Evolutionary conservation across 805 yeast species (phyloP), one percentile per base, ranked within the genome.

Genomic region (Candida sakaeoensis): DNA sequence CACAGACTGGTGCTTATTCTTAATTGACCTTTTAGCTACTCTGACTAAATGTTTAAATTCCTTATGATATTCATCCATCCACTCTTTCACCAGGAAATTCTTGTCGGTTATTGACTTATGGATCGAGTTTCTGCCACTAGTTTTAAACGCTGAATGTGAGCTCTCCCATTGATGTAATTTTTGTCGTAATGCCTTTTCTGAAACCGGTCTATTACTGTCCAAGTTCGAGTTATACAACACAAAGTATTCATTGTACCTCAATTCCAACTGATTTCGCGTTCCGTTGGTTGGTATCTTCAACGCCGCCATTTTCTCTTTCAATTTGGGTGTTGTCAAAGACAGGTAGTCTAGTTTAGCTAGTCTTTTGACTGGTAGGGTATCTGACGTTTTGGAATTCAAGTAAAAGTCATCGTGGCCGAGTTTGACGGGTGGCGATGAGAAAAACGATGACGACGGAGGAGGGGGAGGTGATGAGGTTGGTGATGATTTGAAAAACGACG

Each of bases 161-260:
- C 57, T 46, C 52, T 88, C 96, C 95, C 95, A 85, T 50, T 79
- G 77, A 16, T 61, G 56, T 27, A 90, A 65, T 37, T 73, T 74
- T 39, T 72, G 76, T 35, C 76, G 65, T 36, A 90, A 57, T 4
- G 75, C 74, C 27, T 65, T 61, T 16, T 78, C 80, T 18, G 76
- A 60, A 3, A 75, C 75, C 0, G 95, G 96, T 22, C 67, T 70
- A 25, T 74, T 63, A 5, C 89, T 74, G 53, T 88, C 96, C 31
- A 80, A 72, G 52, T 88, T 88, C 9, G 95, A 81, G 54, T 90
- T 90, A 79, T 82, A 84, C 8, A 88, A 54, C 23, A 80, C 77
- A 41, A 83, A 78, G 64, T 80, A 90, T 48, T 89, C 91, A 45
- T 78, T 81, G 54, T 85, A 85, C 29, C 98, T 62, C 14, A 74